Conservation (phyloP, 352 stramenopile species). For the Phytophthora ramorum region DNA sequence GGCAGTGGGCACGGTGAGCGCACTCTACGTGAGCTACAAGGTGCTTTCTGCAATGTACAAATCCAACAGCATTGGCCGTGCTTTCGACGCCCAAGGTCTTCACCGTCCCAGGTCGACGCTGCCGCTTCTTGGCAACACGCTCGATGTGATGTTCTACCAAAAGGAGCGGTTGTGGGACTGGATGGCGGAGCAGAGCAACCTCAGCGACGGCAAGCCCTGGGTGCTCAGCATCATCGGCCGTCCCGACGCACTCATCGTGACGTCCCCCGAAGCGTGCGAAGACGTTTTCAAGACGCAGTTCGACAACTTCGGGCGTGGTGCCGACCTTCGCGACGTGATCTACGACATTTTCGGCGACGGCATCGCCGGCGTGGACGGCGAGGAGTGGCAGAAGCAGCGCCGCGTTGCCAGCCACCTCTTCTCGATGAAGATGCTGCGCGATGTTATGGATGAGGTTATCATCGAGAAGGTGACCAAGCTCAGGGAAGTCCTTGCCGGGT, state of each 20-base stretch:
- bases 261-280: slow-evolving; percentile 37
- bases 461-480: slow-evolving; percentile 42
- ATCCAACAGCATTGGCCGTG: slow-evolving; percentile 20
- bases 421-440: slow-evolving; percentile 48
- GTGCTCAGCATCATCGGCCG: slow-evolving; percentile 48
- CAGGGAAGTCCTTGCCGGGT: slow-evolving; percentile 34
- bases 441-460: slow-evolving; percentile 48
- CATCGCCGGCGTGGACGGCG: slow-evolving; percentile 57
- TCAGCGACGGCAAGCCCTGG: slow-evolving; percentile 51
- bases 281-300: slow-evolving; percentile 56
- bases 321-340: slow-evolving; percentile 34
- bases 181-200: slow-evolving; percentile 58
- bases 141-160: slow-evolving; percentile 48
- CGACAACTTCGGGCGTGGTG: slow-evolving; percentile 51
- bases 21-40: slow-evolving; percentile 37
- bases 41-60: slow-evolving; percentile 35
- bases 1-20: slow-evolving; percentile 17
- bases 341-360: slow-evolving; percentile 61
- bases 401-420: slow-evolving; percentile 85
- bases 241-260: slow-evolving; percentile 51
- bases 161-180: slow-evolving; percentile 62
- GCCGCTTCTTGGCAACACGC: slow-evolving; percentile 48
- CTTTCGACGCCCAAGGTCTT: slow-evolving; percentile 37
- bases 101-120: slow-evolving; percentile 42
- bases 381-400: slow-evolving; percentile 59